Percentiles rank a stretch among this genome's conserved stretches.
These are phyloP conservation scores for Leptodontidium sp. DNA, from an alignment of 2,329 filamentous ascomycete species.

Conservation along the genomic window DNA sequence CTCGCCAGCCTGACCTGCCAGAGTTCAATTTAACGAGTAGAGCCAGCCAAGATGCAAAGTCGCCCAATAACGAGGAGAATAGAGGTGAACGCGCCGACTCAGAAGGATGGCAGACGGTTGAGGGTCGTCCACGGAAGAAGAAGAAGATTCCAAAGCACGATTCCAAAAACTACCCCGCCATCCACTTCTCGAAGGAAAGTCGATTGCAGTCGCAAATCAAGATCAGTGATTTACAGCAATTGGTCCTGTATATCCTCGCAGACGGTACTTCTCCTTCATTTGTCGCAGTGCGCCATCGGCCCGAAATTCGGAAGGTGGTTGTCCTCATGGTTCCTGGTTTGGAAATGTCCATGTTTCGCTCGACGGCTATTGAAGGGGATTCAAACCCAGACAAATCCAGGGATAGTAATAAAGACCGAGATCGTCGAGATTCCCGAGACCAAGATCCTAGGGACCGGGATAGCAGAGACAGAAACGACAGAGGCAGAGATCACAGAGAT, in stretches of 20 bases:
- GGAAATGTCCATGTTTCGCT: conserved; percentile 83
- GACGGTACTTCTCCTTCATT: conserved; percentile 71
- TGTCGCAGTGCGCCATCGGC: conserved; percentile 68
- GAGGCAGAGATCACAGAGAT: conserved; percentile 13
- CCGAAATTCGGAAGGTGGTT: conserved; percentile 79
- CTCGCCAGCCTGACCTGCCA: conserved; percentile 44
- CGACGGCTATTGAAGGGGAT: conserved; percentile 49
- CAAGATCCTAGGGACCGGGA: conserved; percentile 3
- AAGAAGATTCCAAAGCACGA: conserved; percentile 67
- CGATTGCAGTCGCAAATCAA: conserved; percentile 69
- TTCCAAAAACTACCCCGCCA: conserved; percentile 65
- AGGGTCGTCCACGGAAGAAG: conserved; percentile 62
- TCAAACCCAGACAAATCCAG: conserved; percentile 45
- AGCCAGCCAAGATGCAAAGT: conserved; percentile 32
- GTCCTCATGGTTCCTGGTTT: conserved; percentile 91
- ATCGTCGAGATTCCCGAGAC: not conserved
- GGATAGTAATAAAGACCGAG: conserved; percentile 22
- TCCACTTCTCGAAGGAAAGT: conserved; percentile 60
- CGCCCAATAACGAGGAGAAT: conserved; percentile 13
- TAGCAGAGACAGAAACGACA: conserved; percentile 14
- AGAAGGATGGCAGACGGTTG: conserved; percentile 62
- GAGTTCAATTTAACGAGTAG: conserved; percentile 46
- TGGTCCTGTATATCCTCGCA: conserved; percentile 72
- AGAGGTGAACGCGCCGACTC: conserved; percentile 23
- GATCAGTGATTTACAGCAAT: conserved; percentile 67